These are phyloP conservation scores for Plasmodium gaboni DNA, from an alignment of 169 alveolate species.

Conservation along the genomic window DNA sequence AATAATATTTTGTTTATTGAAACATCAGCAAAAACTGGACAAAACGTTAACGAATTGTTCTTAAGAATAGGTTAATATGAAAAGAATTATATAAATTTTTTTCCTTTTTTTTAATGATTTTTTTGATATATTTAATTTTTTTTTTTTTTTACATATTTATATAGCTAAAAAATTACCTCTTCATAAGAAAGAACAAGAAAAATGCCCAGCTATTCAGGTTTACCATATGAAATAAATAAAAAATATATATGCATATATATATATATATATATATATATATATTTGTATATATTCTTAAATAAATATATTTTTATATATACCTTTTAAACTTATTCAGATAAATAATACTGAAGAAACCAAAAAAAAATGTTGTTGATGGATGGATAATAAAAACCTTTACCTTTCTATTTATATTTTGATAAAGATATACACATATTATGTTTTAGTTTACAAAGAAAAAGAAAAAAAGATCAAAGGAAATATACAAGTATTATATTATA, in stretches of 20 bases:
- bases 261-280: neutral
- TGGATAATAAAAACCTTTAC: neutral
- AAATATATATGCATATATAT: neutral
- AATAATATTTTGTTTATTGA: slow-evolving; percentile 91
- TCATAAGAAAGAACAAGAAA: slow-evolving; percentile 69
- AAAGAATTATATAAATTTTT: neutral
- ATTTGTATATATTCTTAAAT: neutral
- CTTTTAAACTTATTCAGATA: slow-evolving; percentile 14
- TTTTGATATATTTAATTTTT: slow-evolving; percentile 1
- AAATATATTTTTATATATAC: neutral
- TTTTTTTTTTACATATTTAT: slow-evolving; percentile 3
- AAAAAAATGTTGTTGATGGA: slow-evolving; percentile 34
- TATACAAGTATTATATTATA: too few relatives aligned
- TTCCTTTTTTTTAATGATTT: neutral
- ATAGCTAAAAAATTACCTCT: slow-evolving; percentile 75
- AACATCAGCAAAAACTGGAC: slow-evolving; percentile 94
- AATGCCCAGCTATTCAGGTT: slow-evolving; percentile 59
- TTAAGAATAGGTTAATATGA: slow-evolving; percentile 82
- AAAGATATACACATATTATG: neutral
- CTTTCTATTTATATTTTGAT: neutral
- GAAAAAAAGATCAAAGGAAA: neutral
- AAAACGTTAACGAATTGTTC: slow-evolving; percentile 90
- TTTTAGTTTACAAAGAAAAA: neutral
- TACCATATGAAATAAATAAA: neutral
- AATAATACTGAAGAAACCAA: slow-evolving; percentile 56